Conservation (phyloP, 1,139 yeast genomes). For the Blastobotrys apis region DNA sequence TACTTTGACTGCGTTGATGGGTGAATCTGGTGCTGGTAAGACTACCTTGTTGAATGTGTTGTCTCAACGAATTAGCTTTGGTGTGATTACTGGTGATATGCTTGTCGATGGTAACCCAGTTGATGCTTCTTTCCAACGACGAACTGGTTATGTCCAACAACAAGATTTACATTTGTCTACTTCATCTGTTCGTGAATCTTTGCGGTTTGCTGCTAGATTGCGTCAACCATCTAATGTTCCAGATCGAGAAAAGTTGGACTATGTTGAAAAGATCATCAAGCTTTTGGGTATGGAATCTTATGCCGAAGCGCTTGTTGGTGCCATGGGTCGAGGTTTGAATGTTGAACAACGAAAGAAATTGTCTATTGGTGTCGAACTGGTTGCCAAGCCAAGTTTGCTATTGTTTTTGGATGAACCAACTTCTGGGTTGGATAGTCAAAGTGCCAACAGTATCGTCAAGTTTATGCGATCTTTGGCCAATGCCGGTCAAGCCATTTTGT, state of each 20-base stretch:
- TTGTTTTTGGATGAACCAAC: constrained; percentile 87
- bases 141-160: constrained; percentile 64
- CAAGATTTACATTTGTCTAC: constrained; percentile 59
- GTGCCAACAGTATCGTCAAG: constrained; percentile 78
- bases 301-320: constrained; percentile 60
- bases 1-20: constrained; percentile 60
- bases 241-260: constrained; percentile 48
- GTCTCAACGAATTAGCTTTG: constrained; percentile 56
- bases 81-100: constrained; percentile 62
- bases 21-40: constrained; percentile 69
- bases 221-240: constrained; percentile 52
- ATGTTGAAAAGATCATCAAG: constrained; percentile 55
- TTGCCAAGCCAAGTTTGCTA: constrained; percentile 74
- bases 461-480: constrained; percentile 66
- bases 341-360: constrained; percentile 81
- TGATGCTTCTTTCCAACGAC: constrained; percentile 56
- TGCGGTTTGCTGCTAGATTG: constrained; percentile 56
- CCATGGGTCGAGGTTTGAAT: constrained; percentile 57
- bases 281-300: constrained; percentile 56
- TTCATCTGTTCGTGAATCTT: constrained; percentile 57
- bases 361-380: constrained; percentile 82
- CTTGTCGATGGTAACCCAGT: constrained; percentile 53
- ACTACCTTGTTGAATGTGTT: constrained; percentile 58
- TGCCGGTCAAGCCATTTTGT: constrained; percentile 73
- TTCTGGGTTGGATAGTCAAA: constrained; percentile 83